These are phyloP conservation scores for Apiotrichum montevideense DNA, from an alignment of 1,284 basidiomycete species.

Conservation along the genomic window DNA sequence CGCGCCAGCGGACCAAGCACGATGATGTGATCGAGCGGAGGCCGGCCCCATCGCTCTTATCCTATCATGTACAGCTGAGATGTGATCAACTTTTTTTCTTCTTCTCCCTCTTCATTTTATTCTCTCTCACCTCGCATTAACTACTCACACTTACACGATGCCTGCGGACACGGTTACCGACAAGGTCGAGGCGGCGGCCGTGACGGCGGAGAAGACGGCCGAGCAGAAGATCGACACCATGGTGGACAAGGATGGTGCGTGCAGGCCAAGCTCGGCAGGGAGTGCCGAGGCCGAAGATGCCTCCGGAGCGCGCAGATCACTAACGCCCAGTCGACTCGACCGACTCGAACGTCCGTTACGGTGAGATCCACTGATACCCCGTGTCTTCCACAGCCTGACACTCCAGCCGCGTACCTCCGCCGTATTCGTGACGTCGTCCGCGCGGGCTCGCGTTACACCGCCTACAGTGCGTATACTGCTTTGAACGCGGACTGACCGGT, in stretches of 20 bases:
- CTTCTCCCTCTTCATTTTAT: not conserved
- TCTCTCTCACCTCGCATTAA: not conserved
- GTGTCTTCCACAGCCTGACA: not conserved
- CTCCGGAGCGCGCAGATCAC: too few species aligned
- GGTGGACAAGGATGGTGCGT: conserved; percentile 5
- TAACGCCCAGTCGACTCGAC: conserved; percentile 39
- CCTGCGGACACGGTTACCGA: not conserved
- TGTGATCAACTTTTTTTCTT: not conserved
- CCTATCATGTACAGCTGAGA: too few species aligned
- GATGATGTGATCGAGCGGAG: too few species aligned
- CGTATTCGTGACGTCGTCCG: conserved; percentile 69
- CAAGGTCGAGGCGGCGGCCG: not conserved
- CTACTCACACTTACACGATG: not conserved
- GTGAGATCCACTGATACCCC: conserved; percentile 20
- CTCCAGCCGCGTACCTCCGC: conserved; percentile 69
- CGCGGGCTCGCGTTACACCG: conserved; percentile 69
- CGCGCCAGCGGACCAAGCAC: too few species aligned
- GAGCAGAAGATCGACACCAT: not conserved
- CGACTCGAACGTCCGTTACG: conserved; percentile 45
- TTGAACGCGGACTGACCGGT: conserved; percentile 24
- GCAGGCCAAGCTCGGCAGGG: not conserved
- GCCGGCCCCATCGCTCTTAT: too few species aligned
- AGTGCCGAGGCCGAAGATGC: too few species aligned
- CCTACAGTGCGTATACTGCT: conserved; percentile 58
- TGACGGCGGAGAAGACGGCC: not conserved